Evolutionary conservation across 1,284 basidiomycete species (phyloP), one percentile per base, ranked within the genome.

Genomic region (Marasmius sp.): DNA sequence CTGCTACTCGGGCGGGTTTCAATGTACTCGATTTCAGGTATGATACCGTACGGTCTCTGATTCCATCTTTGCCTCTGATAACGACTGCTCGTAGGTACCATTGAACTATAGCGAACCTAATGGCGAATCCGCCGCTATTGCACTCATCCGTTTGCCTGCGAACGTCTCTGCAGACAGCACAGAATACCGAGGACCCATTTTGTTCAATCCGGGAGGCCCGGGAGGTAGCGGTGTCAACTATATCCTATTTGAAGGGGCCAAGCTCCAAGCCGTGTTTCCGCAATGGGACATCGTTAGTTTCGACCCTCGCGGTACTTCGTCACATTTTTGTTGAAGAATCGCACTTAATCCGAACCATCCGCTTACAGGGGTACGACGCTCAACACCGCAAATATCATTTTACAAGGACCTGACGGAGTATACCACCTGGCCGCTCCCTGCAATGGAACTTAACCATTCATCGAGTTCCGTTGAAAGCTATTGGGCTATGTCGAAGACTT

Each of bases 261-360:
- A 63, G 1, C 61, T 84, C 33, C 70, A 73, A 20, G 51, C 62
- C 41, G 53, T 83, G n/a, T 82, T 82, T 7, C 73, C 74, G 2
- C 70, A 77, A 37, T 85, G 78, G 63, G 82, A 85, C 63, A 64
- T 84, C 11, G 74, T 85, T 2, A 76, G 81, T 4, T 85, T 85
- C 62, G 84, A 85, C 68, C 83, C 83, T 1, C 69, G 77, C 66
- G 74, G 75, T 63, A 58, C n/a, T n/a, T n/a, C n/a, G n/a, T n/a
- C n/a, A n/a, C n/a, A n/a, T n/a, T n/a, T n/a, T n/a, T n/a, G n/a
- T n/a, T n/a, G n/a, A n/a, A n/a, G n/a, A n/a, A n/a, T n/a, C n/a
- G n/a, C n/a, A n/a, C n/a, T n/a, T n/a, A n/a, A n/a, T n/a, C n/a
- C n/a, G n/a, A n/a, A n/a, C n/a, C n/a, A n/a, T n/a, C n/a, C n/a